phyloP scores from a whole-genome alignment of 2,329 filamentous ascomycete genomes.

The Apiospora aurea region DNA sequence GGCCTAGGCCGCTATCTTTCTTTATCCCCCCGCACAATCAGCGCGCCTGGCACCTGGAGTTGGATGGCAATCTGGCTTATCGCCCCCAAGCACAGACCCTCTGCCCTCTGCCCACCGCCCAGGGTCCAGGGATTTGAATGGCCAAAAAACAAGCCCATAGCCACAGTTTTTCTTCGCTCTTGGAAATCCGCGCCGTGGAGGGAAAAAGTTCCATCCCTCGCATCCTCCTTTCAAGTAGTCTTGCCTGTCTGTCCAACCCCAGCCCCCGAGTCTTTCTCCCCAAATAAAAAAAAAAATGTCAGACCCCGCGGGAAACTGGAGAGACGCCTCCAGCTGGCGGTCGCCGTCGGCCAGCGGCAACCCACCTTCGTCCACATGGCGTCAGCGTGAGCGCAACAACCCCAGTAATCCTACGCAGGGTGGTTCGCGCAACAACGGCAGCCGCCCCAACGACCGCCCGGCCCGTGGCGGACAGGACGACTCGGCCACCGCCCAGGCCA shows the following conservation, averaged over 20 bases:
- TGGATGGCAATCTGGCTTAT: slow-evolving; percentile 21
- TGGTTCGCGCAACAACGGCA: background rate
- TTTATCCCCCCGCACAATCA: slow-evolving; percentile 12
- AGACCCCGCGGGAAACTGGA: slow-evolving; percentile 19
- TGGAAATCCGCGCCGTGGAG: slow-evolving; percentile 7
- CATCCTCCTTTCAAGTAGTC: slow-evolving; percentile 11
- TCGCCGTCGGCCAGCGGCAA: background rate
- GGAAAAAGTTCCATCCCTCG: slow-evolving; percentile 14
- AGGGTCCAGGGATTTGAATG: slow-evolving; percentile 18
- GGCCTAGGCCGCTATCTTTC: slow-evolving; percentile 1
- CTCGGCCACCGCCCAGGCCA: slow-evolving; percentile 6
- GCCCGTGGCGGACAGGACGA: background rate
- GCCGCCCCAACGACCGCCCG: slow-evolving; percentile 1
- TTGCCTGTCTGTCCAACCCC: slow-evolving; percentile 8
- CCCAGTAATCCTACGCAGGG: background rate
- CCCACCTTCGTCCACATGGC: slow-evolving; percentile 21
- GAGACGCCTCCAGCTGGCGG: slow-evolving; percentile 18
- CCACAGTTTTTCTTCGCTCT: background rate
- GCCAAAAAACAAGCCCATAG: slow-evolving; percentile 5
- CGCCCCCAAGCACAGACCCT: slow-evolving; percentile 17
- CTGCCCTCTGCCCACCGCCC: slow-evolving; percentile 1
- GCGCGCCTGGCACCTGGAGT: background rate
- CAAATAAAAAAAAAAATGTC: background rate
- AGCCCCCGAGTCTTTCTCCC: background rate
- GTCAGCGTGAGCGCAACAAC: slow-evolving; percentile 20